Evolutionary conservation across 2,329 filamentous ascomycete species (phyloP).

Genomic region (Ceratocystis diversiconidia): DNA sequence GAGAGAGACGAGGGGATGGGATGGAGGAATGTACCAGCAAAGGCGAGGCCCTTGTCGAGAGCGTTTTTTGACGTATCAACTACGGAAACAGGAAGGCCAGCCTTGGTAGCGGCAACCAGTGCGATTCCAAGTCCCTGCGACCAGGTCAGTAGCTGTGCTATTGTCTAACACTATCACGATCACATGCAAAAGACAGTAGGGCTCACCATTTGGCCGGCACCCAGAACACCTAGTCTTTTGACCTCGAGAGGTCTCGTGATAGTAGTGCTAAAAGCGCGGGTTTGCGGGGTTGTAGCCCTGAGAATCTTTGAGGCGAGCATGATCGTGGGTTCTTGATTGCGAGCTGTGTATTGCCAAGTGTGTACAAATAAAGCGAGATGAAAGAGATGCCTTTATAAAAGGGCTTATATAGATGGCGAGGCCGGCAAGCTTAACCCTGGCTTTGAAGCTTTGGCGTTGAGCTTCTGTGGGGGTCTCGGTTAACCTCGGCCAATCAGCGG

Average conservation of each 20-base stretch:
- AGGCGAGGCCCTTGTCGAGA: conserved; percentile 75
- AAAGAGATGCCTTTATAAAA: background rate
- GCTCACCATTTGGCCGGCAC: conserved; percentile 87
- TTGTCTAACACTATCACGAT: background rate
- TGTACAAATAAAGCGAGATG: background rate
- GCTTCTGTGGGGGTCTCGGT: conserved; percentile 22
- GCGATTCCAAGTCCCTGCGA: conserved; percentile 83
- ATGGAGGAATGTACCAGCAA: conserved; percentile 50
- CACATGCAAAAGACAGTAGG: background rate
- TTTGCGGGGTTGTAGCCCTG: background rate
- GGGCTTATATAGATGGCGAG: background rate
- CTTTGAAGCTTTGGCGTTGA: conserved; percentile 22
- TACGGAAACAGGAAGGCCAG: conserved; percentile 68
- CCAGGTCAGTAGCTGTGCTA: conserved; percentile 16
- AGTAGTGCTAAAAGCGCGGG: conserved; percentile 55
- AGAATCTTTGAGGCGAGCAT: background rate
- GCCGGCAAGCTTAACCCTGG: background rate
- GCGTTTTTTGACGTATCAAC: conserved; percentile 75
- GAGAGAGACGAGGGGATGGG: background rate
- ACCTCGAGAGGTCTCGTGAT: conserved; percentile 48
- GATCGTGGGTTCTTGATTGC: background rate
- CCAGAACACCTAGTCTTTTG: conserved; percentile 79
- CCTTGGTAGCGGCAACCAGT: conserved; percentile 76
- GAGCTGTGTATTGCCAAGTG: background rate
- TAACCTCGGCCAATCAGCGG: conserved; percentile 30